phyloP scores from a whole-genome alignment of 1,139 yeast genomes.

The Zygosaccharomyces pseudobailii region DNA sequence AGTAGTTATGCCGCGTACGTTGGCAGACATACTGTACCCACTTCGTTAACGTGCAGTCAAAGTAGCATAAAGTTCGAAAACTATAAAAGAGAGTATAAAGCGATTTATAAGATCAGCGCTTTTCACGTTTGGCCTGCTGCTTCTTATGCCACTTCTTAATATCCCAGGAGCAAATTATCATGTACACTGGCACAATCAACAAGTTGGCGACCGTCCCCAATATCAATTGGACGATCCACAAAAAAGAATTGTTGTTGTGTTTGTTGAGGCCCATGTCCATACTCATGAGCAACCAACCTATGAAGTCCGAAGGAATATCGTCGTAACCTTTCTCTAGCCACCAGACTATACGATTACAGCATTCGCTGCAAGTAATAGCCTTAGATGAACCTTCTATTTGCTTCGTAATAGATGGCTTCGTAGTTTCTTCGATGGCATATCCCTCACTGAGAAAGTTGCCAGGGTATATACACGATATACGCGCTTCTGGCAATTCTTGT shows the following conservation, averaged over 20 bases:
- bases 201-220: conserved; percentile 31
- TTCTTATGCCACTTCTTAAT: conserved; percentile 46
- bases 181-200: conserved; percentile 61
- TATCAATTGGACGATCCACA: conserved; percentile 49
- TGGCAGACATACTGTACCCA: too few species aligned
- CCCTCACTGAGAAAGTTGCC: conserved; percentile 94
- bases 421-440: conserved; percentile 67
- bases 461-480: conserved; percentile 66
- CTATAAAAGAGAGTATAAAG: background rate
- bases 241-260: conserved; percentile 53
- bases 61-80: background rate
- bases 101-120: background rate
- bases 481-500: conserved; percentile 67
- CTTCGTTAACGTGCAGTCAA: too few species aligned
- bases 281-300: conserved; percentile 78
- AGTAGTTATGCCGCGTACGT: too few species aligned
- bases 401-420: conserved; percentile 82
- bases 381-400: conserved; percentile 79
- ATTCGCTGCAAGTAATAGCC: conserved; percentile 62
- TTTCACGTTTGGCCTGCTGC: conserved; percentile 9
- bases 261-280: conserved; percentile 55
- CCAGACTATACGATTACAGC: conserved; percentile 58
- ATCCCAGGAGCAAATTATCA: conserved; percentile 50
- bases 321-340: conserved; percentile 63
- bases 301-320: conserved; percentile 72